These are phyloP conservation scores for Gloeostereum incarnatum DNA, from an alignment of 768 basidiomycete genomes.

Conservation along the genomic window DNA sequence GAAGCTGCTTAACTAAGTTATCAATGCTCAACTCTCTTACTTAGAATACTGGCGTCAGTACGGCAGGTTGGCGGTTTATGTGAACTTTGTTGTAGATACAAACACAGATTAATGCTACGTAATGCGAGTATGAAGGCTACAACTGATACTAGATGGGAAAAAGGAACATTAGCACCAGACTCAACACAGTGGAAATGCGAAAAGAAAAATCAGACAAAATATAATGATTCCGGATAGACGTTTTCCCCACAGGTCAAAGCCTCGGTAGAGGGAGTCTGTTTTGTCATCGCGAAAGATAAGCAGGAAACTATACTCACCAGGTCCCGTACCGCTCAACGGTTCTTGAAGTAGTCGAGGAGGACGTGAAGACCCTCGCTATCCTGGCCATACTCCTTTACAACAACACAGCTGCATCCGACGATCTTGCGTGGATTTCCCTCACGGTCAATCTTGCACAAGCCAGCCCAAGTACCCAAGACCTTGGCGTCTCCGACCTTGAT, in stretches of 20 bases:
- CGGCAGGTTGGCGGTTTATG: no score
- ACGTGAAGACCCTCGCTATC: constrained; percentile 95
- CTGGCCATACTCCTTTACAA: constrained; percentile 95
- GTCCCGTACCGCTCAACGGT: constrained; percentile 46
- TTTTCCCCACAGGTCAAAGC: constrained; percentile 1
- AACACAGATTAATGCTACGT: no score
- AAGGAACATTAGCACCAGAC: no score
- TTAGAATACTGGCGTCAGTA: no score
- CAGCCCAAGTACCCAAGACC: constrained; percentile 96
- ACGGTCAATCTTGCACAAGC: constrained; percentile 98
- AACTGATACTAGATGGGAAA: no score
- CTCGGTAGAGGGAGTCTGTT: constrained; percentile 4
- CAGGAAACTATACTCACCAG: background rate
- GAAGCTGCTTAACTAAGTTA: no score
- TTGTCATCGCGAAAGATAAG: background rate
- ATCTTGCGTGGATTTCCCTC: constrained; percentile 98
- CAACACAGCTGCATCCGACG: constrained; percentile 88
- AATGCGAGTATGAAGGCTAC: no score
- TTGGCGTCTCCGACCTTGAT: constrained; percentile 99
- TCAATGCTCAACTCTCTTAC: no score
- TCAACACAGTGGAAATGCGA: no score
- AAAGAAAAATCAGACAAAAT: no score
- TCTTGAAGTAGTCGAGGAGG: constrained; percentile 94
- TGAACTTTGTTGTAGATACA: no score
- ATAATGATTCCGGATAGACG: constrained; percentile 8